Evolutionary conservation across 306 rosid genomes (phyloP), one percentile per base, ranked within the genome.

Genomic region (Styphnolobium japonicum): DNA sequence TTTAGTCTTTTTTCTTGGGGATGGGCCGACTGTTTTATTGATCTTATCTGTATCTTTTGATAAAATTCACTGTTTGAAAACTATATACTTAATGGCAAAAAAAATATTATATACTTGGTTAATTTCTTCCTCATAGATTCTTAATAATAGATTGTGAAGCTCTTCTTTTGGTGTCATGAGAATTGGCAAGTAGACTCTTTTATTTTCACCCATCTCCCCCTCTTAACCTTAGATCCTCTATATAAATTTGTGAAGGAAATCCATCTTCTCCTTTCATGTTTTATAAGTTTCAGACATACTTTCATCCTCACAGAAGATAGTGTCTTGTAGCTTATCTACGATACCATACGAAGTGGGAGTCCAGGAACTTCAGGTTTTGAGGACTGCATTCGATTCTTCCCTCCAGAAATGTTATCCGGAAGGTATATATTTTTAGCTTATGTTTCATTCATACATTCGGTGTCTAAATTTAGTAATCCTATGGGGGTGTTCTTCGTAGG

Each of bases 311-410:
- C 62, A 29, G 65, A 78, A 9, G 62, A 56, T 85, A 25, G 73
- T 73, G 34, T 85, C 65, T 78, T 91, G 90, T 75, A 94, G 98
- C 97, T 94, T 68, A 94, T 94, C 46, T 94, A 89, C 65, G 98
- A 94, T 76, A 92, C 97, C 36, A 83, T 92, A 51, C 83, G 74
- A 84, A 86, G 92, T 79, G 97, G 97, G 62, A 89, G 90, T 77
- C 92, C 97, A 65, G 98, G 98, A 82, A 92, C 97, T 71, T 89
- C 97, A 42, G 98, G 93, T 74, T 92, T 94, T 88, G 97, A 94
- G 91, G 92, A 90, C 63, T 94, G 98, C 79, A 86, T 92, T 76
- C 95, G 90, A 60, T 89, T 94, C 82, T 94, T 94, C 81, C 98
- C 98, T 10, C 87, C 90, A 39, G 92, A 91, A 82, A 91, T 94